A percentile compares a stretch with the other conserved stretches of the same genome.
Evolutionary conservation across 345 rosid species (phyloP).

Genomic region (Nephelium lappaceum): DNA sequence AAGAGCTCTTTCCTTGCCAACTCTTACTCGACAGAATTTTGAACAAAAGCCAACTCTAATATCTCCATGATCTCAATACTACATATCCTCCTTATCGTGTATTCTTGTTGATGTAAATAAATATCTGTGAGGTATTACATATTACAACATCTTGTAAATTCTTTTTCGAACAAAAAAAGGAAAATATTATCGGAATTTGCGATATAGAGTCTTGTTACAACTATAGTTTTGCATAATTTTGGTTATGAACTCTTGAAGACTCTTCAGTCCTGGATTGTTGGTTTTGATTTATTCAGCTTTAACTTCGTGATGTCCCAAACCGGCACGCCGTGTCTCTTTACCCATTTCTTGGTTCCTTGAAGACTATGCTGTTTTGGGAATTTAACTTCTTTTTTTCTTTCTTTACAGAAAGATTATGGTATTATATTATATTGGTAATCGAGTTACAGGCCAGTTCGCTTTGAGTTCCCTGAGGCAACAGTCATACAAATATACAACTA

Average conservation of each 20-base stretch:
- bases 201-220: background rate
- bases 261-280: background rate
- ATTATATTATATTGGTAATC: background rate
- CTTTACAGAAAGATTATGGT: background rate
- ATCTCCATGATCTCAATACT: background rate
- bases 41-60: background rate
- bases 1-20: constrained; percentile 19
- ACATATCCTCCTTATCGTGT: background rate
- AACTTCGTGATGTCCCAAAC: constrained; percentile 15
- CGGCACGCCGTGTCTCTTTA: background rate
- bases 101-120: background rate
- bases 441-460: background rate
- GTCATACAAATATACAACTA: background rate
- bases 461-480: background rate
- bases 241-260: background rate
- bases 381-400: background rate
- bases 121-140: background rate
- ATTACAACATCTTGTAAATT: background rate
- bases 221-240: background rate
- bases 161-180: background rate
- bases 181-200: background rate
- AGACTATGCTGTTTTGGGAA: constrained; percentile 6
- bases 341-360: constrained; percentile 1
- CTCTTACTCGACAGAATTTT: background rate
- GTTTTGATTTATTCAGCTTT: background rate